phyloP scores from a whole-genome alignment of 2,329 filamentous ascomycete genomes.

The Cladosporium sp. region DNA sequence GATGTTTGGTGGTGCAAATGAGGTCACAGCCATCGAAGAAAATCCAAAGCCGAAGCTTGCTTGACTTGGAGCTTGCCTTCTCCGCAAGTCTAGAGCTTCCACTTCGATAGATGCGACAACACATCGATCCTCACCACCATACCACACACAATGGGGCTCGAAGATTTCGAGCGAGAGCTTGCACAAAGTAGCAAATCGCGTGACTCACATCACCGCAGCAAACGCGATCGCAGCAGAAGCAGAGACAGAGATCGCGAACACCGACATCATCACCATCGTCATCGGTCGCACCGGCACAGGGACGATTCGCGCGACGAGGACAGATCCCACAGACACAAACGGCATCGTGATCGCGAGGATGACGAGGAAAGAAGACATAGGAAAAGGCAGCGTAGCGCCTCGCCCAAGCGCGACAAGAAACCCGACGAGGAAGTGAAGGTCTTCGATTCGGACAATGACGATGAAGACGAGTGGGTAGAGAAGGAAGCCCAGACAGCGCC shows the following conservation, averaged over 20 bases:
- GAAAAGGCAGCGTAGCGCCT: constrained; percentile 27
- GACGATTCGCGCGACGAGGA: constrained; percentile 29
- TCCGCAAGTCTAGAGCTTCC: constrained; percentile 10
- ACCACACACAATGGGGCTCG: constrained; percentile 48
- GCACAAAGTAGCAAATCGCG: constrained; percentile 57
- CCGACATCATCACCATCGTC: constrained; percentile 41
- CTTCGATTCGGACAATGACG: constrained; percentile 36
- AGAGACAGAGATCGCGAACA: constrained; percentile 31
- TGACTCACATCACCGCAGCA: constrained; percentile 20
- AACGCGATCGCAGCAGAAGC: constrained; percentile 14
- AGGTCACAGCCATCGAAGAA: constrained; percentile 11
- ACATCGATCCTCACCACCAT: neutral
- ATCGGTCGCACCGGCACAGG: constrained; percentile 41
- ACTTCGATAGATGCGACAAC: constrained; percentile 1
- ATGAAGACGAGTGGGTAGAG: constrained; percentile 38
- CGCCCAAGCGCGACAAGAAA: constrained; percentile 31
- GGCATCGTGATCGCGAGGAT: constrained; percentile 52
- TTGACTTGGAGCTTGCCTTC: neutral
- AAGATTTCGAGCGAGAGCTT: constrained; percentile 75
- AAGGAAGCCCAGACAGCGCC: constrained; percentile 41
- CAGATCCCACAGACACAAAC: constrained; percentile 56
- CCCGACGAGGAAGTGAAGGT: constrained; percentile 27
- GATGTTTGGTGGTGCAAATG: constrained; percentile 11
- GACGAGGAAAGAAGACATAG: constrained; percentile 29
- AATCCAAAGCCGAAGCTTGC: constrained; percentile 7